These are phyloP conservation scores for Cordyceps tenuipes DNA, from an alignment of 2,329 filamentous ascomycete species.

Conservation along the genomic window DNA sequence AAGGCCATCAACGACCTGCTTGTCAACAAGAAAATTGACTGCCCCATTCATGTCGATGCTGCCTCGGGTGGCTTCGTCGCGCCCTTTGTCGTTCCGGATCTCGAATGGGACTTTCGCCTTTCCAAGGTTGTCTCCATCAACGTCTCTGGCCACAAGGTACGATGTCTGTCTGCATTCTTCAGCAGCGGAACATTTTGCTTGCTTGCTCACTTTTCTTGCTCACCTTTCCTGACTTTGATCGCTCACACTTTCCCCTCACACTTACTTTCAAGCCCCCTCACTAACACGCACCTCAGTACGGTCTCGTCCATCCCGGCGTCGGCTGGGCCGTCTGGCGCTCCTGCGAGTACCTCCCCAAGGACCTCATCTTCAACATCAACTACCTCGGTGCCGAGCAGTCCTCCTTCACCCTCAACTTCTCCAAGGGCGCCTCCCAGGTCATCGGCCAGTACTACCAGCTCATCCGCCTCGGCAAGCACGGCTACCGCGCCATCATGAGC, in stretches of 20 bases:
- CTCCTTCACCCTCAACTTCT: constrained; percentile 96
- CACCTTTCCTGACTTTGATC: too few relatives aligned
- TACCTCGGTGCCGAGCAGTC: constrained; percentile 93
- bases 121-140: constrained; percentile 90
- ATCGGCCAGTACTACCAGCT: constrained; percentile 98
- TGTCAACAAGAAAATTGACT: constrained; percentile 63
- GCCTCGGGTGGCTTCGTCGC: constrained; percentile 89
- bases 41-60: constrained; percentile 88
- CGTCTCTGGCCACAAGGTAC: constrained; percentile 78
- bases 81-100: constrained; percentile 75
- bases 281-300: constrained; percentile 32
- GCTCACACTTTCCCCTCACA: too few relatives aligned
- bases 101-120: constrained; percentile 88
- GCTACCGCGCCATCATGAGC: constrained; percentile 87
- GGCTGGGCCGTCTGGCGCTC: constrained; percentile 90
- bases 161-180: constrained; percentile 23
- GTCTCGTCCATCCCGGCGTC: constrained; percentile 76
- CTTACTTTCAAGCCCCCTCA: background rate
- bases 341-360: constrained; percentile 74
- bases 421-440: constrained; percentile 86
- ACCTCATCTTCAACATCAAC: constrained; percentile 98
- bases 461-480: constrained; percentile 86
- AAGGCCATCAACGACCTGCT: constrained; percentile 87
- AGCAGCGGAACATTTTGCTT: background rate
- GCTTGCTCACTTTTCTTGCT: too few relatives aligned